Evolutionary conservation across 2,329 filamentous ascomycete species (phyloP).

Genomic region (Verticillium klebahnii): DNA sequence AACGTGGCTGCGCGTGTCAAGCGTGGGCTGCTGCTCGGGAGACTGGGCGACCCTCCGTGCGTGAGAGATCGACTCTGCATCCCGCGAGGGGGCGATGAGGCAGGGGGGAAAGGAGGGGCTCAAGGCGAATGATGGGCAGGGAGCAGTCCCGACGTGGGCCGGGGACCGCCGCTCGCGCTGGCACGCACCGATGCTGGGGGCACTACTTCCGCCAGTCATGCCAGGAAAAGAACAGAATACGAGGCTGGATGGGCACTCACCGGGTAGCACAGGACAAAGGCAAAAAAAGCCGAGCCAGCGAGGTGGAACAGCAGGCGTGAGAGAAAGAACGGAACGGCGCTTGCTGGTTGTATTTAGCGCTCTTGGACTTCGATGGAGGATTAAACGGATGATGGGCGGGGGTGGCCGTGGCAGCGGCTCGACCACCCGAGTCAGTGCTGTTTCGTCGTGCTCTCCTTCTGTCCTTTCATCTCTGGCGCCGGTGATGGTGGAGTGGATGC

Average conservation of each 20-base stretch:
- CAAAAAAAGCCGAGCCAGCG: neutral
- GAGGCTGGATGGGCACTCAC: neutral
- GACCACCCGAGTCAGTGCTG: neutral
- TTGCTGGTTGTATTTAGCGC: neutral
- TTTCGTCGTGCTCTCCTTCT: neutral
- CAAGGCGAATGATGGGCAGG: neutral
- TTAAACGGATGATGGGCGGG: neutral
- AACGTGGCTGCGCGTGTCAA: neutral
- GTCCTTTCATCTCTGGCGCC: neutral
- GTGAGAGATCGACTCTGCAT: neutral
- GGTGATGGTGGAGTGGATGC: neutral
- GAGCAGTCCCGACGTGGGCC: neutral
- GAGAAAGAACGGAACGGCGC: neutral
- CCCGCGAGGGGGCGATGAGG: neutral
- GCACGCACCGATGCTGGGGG: neutral
- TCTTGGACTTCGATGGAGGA: neutral
- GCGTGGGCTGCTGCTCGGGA: neutral
- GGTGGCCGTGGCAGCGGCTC: neutral
- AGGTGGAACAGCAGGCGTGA: neutral
- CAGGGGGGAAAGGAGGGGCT: neutral
- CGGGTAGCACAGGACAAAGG: neutral
- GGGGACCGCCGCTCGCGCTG: neutral
- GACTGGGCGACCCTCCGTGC: neutral
- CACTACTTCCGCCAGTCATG: neutral
- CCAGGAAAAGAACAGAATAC: neutral